Evolutionary conservation across 208 protist genomes (phyloP), one percentile per base, ranked within the genome.

Genomic region (Crithidia sp.): DNA sequence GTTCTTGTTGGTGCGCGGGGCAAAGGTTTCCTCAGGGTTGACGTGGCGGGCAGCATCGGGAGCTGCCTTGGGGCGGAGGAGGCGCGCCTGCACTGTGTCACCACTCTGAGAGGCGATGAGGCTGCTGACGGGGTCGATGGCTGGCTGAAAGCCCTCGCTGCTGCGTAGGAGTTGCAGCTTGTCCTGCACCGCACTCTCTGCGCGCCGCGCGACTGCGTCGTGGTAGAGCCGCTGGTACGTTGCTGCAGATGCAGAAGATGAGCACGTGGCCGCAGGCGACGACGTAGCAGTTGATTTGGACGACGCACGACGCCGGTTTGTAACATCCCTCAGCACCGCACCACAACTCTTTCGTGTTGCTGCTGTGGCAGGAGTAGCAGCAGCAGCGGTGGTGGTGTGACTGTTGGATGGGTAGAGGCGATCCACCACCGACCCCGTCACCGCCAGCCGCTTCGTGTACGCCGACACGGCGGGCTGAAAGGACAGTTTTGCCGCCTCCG

Each of bases 51-150:
- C n/a, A 4, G 55, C 10, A 49, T 68, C 60, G 0, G 17, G 41
- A 9, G 49, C 37, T 28, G 65, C 7, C 44, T 59, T 50, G 0
- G 84, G 62, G 7, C 63, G 52, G 40, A 83, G 70, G 16, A 88
- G 80, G 5, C 82, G 76, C 17, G 86, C 74, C 14, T 66, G 64
- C 13, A 78, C 56, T 10, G 87, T 82, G 17, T 88, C 77, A 0
- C 56, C 66, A 58, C 86, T 66, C 53, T 83, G 73, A 4, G 79
- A 56, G 7, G 72, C 80, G 65, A 92, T 85, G 36, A 82, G 58
- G 49, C 67, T 53, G 59, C 87, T 92, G 47, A 83, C 77, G 2
- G 80, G 45, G 77, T 92, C 59, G 28, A 85, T 76, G 43, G 28
- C 68, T 2, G 87, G 87, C 19, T 61, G 66, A 77, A 88, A 88